Base-by-base conservation (phyloP, 2,329 filamentous ascomycete species). In the Scytalidium sp. region DNA sequence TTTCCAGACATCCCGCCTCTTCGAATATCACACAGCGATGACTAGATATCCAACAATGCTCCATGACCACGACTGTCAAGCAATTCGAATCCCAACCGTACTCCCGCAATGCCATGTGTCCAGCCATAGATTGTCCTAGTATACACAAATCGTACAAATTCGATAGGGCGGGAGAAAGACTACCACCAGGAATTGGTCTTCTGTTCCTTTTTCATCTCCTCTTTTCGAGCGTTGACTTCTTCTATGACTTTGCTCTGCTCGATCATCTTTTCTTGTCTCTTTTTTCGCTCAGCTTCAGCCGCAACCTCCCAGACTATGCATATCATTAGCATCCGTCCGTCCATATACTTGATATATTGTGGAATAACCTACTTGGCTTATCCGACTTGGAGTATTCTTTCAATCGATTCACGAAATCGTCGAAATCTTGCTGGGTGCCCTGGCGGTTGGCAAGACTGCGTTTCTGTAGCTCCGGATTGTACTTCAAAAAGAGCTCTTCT, bases 391-490 rank as follows among this genome's bases (percentile, higher is more conserved):
- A 88, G 67, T 92, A 90, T 61, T 93, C 83, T 76, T 96, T 97
- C 65, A 99, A 70, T 60, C 85, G 84, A 44, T 65, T 79, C 22
- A 97, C 88, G 64, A 96, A 97, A 49, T 91, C 81, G 64, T 97
- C 88, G 61, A 96, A 96, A 51, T 97, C 91, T 69, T 92, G 80
- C 64, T 94, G 83, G 52, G 81, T 81, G 66, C 87, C 83, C 50
- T 86, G 78, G 17, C 90, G 81, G 51, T 85, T 81, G 68, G 92
- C 91, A n/a, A 96, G 74, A 54, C 88, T 91, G 64, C 88, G 83
- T 68, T 89, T 88, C 66, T 94, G 88, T n/a, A 99, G 80, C 27
- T 97, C 94, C 1, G 93, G 93, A 69, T 93, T 97, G 74, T 97
- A 97, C 70, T 80, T 84, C 74, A 90, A 78, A 76, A 95, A 91